These are phyloP conservation scores for Ophidiomyces ophidiicola DNA, from an alignment of 2,329 filamentous ascomycete species.

Conservation along the genomic window DNA sequence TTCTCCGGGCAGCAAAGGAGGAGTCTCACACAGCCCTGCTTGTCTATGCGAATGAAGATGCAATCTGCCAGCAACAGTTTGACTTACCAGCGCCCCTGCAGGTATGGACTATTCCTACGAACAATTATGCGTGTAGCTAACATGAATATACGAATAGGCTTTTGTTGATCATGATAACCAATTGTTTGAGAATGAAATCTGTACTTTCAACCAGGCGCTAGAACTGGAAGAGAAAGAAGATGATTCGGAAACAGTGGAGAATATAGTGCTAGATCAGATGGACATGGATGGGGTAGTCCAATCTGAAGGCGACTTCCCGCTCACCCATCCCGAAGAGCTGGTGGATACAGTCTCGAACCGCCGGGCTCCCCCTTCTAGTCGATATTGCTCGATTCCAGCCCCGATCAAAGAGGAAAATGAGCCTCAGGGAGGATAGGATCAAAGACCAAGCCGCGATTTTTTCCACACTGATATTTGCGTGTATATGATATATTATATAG, in stretches of 20 bases:
- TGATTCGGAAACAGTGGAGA: slow-evolving; percentile 6
- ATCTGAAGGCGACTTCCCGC: neutral
- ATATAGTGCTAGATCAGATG: slow-evolving; percentile 1
- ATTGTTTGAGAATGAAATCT: slow-evolving; percentile 28
- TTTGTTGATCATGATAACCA: slow-evolving; percentile 42
- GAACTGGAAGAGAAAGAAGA: slow-evolving; percentile 7
- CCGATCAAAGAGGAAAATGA: slow-evolving; percentile 8
- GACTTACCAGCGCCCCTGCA: slow-evolving; percentile 27
- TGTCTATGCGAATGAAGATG: slow-evolving; percentile 46
- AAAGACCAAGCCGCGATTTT: too few relatives aligned
- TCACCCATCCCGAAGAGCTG: neutral
- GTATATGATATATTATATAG: too few relatives aligned
- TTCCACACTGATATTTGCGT: too few relatives aligned
- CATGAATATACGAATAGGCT: slow-evolving; percentile 19
- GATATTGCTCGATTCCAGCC: neutral
- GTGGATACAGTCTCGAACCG: neutral
- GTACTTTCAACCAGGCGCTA: slow-evolving; percentile 17
- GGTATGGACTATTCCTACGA: slow-evolving; percentile 20
- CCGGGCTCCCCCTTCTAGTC: neutral
- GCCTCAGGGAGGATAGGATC: neutral
- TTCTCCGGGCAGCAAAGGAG: slow-evolving; percentile 42
- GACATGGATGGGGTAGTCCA: too few relatives aligned
- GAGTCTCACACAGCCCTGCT: slow-evolving; percentile 44
- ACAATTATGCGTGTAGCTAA: neutral
- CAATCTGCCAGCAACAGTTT: slow-evolving; percentile 26